A percentile compares a stretch with the other conserved stretches of the same genome.
Conservation (phyloP, 2,329 filamentous ascomycete species). For the Dactylonectria macrodidyma region DNA sequence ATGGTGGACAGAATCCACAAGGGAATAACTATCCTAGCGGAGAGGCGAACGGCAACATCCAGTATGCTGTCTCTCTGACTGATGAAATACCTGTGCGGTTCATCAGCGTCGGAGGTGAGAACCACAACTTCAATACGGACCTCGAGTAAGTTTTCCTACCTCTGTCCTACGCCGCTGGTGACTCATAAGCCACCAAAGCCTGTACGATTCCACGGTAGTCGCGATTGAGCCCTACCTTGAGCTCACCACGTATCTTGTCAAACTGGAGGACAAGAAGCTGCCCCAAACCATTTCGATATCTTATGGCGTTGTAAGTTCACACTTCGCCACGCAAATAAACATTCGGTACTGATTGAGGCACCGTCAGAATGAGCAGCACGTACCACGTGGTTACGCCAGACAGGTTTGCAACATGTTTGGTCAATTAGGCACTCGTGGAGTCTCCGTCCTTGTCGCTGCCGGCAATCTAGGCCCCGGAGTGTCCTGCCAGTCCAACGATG, state of each 20-base stretch:
- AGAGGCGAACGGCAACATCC: constrained; percentile 57
- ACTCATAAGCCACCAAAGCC: constrained; percentile 30
- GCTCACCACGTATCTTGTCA: constrained; percentile 73
- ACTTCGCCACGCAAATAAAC: too few relatives aligned
- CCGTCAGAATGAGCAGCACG: constrained; percentile 69
- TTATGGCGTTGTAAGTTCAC: constrained; percentile 68
- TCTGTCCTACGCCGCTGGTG: too few relatives aligned
- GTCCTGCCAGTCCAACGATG: constrained; percentile 56
- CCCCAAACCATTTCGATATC: constrained; percentile 78
- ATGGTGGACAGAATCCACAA: constrained; percentile 68
- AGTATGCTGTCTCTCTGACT: constrained; percentile 54
- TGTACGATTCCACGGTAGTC: constrained; percentile 49
- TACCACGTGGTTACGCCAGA: constrained; percentile 71
- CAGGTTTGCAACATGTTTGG: constrained; percentile 70
- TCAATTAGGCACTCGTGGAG: constrained; percentile 76
- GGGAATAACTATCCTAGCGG: constrained; percentile 47
- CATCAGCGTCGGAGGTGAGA: constrained; percentile 51
- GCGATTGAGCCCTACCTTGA: constrained; percentile 78
- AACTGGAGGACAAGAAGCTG: constrained; percentile 66
- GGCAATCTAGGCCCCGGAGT: constrained; percentile 67
- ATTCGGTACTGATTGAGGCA: too few relatives aligned
- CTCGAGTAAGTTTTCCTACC: constrained; percentile 50
- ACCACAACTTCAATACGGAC: constrained; percentile 51
- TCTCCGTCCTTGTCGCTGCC: constrained; percentile 75
- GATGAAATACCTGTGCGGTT: constrained; percentile 54